Conservation (phyloP, 1,284 basidiomycete genomes). For the Ceratobasidium sp. region DNA sequence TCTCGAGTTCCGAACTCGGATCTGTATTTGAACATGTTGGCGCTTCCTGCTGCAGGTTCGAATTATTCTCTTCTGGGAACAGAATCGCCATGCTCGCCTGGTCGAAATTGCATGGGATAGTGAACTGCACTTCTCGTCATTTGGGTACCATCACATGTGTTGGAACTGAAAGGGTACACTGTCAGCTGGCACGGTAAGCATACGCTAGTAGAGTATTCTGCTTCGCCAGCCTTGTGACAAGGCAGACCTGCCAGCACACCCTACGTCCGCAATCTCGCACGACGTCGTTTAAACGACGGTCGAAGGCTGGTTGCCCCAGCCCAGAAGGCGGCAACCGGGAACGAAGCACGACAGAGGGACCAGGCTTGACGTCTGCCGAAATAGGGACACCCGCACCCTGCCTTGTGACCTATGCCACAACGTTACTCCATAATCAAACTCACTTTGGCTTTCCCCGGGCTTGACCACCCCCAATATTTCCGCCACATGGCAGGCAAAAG, state of each 20-base stretch:
- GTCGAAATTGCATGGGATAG: slow-evolving; percentile 11
- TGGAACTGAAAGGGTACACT: background rate
- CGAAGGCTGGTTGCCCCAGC: slow-evolving; percentile 11
- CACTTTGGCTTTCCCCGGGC: slow-evolving; percentile 35
- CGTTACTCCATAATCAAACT: slow-evolving; percentile 26
- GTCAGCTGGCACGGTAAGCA: slow-evolving; percentile 15
- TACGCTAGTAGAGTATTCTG: background rate
- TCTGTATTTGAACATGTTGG: slow-evolving; percentile 15
- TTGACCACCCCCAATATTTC: slow-evolving; percentile 10
- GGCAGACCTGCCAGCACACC: slow-evolving; percentile 5
- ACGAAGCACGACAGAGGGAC: slow-evolving; percentile 20
- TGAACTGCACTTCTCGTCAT: slow-evolving; percentile 8
- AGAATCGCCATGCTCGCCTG: background rate
- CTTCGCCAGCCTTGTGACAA: slow-evolving; percentile 15
- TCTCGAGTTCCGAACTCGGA: slow-evolving; percentile 20
- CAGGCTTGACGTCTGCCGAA: slow-evolving; percentile 29
- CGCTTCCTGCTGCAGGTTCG: background rate
- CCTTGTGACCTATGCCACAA: slow-evolving; percentile 15
- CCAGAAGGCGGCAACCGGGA: slow-evolving; percentile 20
- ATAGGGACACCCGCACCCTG: slow-evolving; percentile 7
- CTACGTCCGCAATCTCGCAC: slow-evolving; percentile 12
- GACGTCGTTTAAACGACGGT: slow-evolving; percentile 1
- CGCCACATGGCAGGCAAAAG: slow-evolving; percentile 21
- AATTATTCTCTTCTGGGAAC: slow-evolving; percentile 17
- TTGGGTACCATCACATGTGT: slow-evolving; percentile 22